Evolutionary conservation across 2,329 filamentous ascomycete species (phyloP), one percentile per base, ranked within the genome.

Genomic region (Allantophomopsis cytisporea): DNA sequence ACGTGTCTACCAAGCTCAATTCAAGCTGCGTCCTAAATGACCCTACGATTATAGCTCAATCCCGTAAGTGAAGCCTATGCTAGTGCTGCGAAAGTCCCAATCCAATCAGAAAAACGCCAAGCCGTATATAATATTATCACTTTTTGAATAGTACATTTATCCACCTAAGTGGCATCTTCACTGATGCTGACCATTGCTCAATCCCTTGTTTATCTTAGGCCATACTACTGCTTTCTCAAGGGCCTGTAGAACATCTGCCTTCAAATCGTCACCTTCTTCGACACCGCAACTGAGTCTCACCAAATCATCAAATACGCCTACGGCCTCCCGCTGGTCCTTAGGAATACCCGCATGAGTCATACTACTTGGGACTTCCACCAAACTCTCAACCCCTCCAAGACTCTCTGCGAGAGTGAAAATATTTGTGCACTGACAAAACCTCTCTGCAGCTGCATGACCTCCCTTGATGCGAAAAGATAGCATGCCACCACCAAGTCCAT

Each of bases 261-360:
- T 79, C 45, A 98, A 67, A 60, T 98, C 91, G 45, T 80, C 77
- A 7, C 76, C 75, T 54, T 98, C 91, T 64, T 98, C 91, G 40
- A 98, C 77, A 53, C 91, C 91, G 58, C 87, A 95, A 69, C 86
- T 94, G 44, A 98, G 69, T 48, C 91, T 75, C 21, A 98, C 84
- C 7, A 98, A 72, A 59, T 98, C 91, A 56, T 98, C 91, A 54
- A 80, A 96, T 23, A 98, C 87, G 44, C 91, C 91, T 1, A 91
- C 87, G 3, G 80, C 82, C 69, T 98, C 91, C 42, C 91, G 73
- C 67, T 94, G 78, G 44, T 87, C 87, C 58, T 73, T 76, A 37
- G 91, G 91, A 48, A 98, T 98, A 43, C 89, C 91, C 17, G 87
- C 84, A 61, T 98, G 91, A 14, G 91, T 98, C 91, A 98, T 98